phyloP scores from a whole-genome alignment of 805 yeast genomes.

The Kluyveromyces aestuarii region DNA sequence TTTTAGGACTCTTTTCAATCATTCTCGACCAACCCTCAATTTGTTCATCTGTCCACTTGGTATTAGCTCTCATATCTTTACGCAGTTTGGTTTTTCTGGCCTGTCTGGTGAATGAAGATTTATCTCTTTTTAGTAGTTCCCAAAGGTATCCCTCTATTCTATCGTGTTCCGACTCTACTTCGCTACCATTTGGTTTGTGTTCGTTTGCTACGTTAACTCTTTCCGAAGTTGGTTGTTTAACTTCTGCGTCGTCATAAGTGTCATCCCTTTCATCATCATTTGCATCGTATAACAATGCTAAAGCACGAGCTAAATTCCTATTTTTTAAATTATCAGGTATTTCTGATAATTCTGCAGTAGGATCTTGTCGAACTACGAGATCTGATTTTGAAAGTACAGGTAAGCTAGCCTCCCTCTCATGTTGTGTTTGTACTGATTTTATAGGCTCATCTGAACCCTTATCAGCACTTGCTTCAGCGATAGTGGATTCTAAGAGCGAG shows the following conservation, averaged over 20 bases:
- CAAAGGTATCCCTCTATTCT: slow-evolving; percentile 48
- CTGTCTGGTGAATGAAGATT: slow-evolving; percentile 37
- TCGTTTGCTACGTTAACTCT: slow-evolving; percentile 10
- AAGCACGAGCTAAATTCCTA: slow-evolving; percentile 49
- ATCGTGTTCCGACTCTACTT: slow-evolving; percentile 27
- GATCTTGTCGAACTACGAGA: slow-evolving; percentile 8
- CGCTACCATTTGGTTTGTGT: slow-evolving; percentile 1
- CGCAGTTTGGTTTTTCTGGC: slow-evolving; percentile 46
- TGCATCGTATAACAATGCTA: slow-evolving; percentile 54
- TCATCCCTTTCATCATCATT: slow-evolving; percentile 88
- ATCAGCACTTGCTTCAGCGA: slow-evolving; percentile 10
- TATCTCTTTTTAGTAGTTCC: slow-evolving; percentile 43
- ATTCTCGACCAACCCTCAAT: slow-evolving; percentile 89
- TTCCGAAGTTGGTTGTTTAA: slow-evolving; percentile 13
- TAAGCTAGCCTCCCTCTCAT: too few relatives aligned
- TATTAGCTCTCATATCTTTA: slow-evolving; percentile 38
- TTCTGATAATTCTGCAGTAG: slow-evolving; percentile 5
- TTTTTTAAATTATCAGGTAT: slow-evolving; percentile 45
- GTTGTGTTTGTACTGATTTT: not conserved
- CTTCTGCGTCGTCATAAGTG: slow-evolving; percentile 49
- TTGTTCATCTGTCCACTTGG: slow-evolving; percentile 80
- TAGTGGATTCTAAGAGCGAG: slow-evolving; percentile 28
- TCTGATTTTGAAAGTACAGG: slow-evolving; percentile 4
- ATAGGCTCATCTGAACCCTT: not conserved
- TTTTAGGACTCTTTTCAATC: slow-evolving; percentile 54